These are phyloP conservation scores for Teratosphaeria gauchensis DNA, from an alignment of 2,329 filamentous ascomycete species.

Conservation along the genomic window DNA sequence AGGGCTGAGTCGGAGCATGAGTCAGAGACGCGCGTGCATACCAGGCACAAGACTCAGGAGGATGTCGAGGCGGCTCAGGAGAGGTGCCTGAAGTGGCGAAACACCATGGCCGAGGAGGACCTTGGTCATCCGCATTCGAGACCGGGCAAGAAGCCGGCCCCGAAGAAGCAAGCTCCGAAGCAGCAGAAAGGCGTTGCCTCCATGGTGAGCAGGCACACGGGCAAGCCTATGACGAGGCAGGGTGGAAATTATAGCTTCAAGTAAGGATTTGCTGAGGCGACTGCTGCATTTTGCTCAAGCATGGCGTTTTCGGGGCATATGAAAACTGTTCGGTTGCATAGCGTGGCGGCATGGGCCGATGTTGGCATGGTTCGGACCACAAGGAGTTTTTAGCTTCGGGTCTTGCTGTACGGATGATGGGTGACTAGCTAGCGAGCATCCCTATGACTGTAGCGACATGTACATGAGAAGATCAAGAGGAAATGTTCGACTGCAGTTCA, in stretches of 20 bases:
- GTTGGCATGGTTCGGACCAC: background rate
- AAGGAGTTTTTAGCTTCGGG: background rate
- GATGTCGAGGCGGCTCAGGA: conserved; percentile 44
- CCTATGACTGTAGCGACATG: background rate
- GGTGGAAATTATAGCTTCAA: conserved; percentile 35
- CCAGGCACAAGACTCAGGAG: conserved; percentile 51
- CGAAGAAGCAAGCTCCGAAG: conserved; percentile 21
- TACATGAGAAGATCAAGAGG: background rate
- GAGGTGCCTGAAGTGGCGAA: conserved; percentile 57
- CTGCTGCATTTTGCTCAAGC: background rate
- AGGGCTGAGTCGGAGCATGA: conserved; percentile 40
- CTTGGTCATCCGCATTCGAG: conserved; percentile 22
- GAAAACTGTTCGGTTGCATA: background rate
- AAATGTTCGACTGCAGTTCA: background rate
- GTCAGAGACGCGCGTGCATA: conserved; percentile 46
- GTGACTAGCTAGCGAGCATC: background rate
- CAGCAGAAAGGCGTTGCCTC: conserved; percentile 28
- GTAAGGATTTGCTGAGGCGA: conserved; percentile 2
- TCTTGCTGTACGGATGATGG: background rate
- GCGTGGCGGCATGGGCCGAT: background rate
- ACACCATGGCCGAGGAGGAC: conserved; percentile 45
- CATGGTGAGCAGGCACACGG: conserved; percentile 34
- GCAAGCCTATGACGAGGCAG: conserved; percentile 42
- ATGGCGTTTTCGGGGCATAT: background rate
- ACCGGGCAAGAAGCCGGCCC: conserved; percentile 27